These are phyloP conservation scores for Gaeumannomyces sp. DNA, from an alignment of 2,329 filamentous ascomycete genomes.

Conservation along the genomic window DNA sequence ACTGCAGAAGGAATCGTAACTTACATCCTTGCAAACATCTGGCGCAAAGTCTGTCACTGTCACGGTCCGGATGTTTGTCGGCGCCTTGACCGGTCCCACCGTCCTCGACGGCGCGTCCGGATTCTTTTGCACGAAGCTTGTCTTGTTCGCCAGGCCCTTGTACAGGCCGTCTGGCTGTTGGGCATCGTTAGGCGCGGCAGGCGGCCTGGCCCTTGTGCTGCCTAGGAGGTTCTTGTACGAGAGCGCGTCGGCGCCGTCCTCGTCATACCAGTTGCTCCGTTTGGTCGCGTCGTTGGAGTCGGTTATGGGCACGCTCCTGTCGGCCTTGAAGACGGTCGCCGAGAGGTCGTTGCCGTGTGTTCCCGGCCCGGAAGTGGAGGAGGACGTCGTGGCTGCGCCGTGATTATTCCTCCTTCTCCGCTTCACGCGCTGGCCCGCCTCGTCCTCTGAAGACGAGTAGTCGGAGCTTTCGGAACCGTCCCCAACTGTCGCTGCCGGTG, in stretches of 20 bases:
- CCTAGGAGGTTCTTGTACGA: slow-evolving; percentile 52
- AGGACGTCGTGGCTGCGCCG: slow-evolving; percentile 58
- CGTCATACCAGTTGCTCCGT: slow-evolving; percentile 82
- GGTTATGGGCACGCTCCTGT: slow-evolving; percentile 56
- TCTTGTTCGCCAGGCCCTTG: slow-evolving; percentile 66
- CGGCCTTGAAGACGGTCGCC: slow-evolving; percentile 51
- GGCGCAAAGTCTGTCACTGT: slow-evolving; percentile 87
- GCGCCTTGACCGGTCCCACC: slow-evolving; percentile 81
- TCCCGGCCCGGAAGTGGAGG: slow-evolving; percentile 42
- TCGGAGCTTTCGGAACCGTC: slow-evolving; percentile 50
- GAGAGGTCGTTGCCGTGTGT: slow-evolving; percentile 35
- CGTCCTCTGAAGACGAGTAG: slow-evolving; percentile 70
- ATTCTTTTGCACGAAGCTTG: slow-evolving; percentile 74
- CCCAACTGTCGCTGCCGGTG: slow-evolving; percentile 57
- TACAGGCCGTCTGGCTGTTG: slow-evolving; percentile 59
- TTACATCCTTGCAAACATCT: slow-evolving; percentile 81
- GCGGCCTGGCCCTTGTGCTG: slow-evolving; percentile 38
- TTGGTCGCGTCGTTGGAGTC: slow-evolving; percentile 84
- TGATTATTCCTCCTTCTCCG: slow-evolving; percentile 59
- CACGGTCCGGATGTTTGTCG: slow-evolving; percentile 84
- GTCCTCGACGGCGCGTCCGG: slow-evolving; percentile 62
- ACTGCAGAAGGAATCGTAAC: slow-evolving; percentile 1
- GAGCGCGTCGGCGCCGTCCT: slow-evolving; percentile 45
- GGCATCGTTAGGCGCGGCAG: slow-evolving; percentile 22
- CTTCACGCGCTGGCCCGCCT: slow-evolving; percentile 72